Base-by-base conservation (phyloP, 2,329 filamentous ascomycete species). In the Dothideomycetes sp. region DNA sequence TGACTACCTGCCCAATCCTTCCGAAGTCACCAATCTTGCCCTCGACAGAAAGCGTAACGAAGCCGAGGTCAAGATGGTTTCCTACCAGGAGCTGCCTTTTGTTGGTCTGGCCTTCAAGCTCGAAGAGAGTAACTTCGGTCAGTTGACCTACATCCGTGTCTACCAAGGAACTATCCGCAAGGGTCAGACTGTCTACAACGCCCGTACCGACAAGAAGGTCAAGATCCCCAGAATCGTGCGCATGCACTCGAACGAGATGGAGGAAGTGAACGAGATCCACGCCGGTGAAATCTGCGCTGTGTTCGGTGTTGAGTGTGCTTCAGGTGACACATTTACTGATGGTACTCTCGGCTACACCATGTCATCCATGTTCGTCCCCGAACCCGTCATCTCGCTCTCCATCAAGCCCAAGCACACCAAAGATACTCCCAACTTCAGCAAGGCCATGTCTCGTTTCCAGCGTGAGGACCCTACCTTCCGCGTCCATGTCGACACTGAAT, bases 201-300 rank as follows among this genome's bases (percentile, higher is more conserved):
- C 88, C 7, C 80, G 88, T 53, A 93, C 78, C 49, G 84, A 89
- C 63, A 94, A 95, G 74, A 95, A 89, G 70, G 82, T 98, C 59
- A 88, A 93, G 65, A 82, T 98, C 44, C 91, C 91, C 15, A 84
- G 89, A 58, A 96, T 98, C 55, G 91, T 98, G 47, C 86, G 91
- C 48, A 98, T 98, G 91, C 91, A 98, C 70, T 94, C 88, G 32
- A 94, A 96, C 60, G 91, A 98, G 59, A 94, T 98, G 89, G 91
- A 98, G 63, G 91, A 98, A 58, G 86, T 95, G 20, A 71, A 68
- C 42, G 88, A 95, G 62, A 82, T 98, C 48, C 86, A 88, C 38
- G 89, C 91, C 40, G 91, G 91, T 64, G 91, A 98, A 64, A 98
- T 98, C 49, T 98, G 91, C 60, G 91, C 91, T 46, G 91, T 98